Evolutionary conservation across 495 filamentous ascomycete genomes (phyloP).

Genomic region (Daldinia childiae): DNA sequence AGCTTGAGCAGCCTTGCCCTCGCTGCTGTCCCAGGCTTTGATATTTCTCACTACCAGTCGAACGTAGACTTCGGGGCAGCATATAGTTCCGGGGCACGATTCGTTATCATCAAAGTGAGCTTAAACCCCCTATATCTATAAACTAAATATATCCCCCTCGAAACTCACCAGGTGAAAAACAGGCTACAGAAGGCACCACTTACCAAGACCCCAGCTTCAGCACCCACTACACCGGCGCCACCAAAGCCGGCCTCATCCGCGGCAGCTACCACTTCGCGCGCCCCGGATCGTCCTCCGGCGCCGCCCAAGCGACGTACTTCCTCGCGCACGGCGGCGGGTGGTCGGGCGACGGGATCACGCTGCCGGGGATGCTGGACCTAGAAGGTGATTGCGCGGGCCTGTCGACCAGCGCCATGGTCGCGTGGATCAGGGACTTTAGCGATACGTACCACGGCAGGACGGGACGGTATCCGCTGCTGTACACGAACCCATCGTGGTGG

Average conservation of each 20-base stretch:
- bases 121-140: neutral
- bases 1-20: constrained; percentile 46
- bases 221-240: constrained; percentile 64
- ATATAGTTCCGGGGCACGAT: constrained; percentile 67
- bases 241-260: constrained; percentile 64
- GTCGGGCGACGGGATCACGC: constrained; percentile 67
- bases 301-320: constrained; percentile 68
- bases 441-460: constrained; percentile 63
- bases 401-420: constrained; percentile 61
- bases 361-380: constrained; percentile 74
- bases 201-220: constrained; percentile 64
- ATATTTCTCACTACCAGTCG: constrained; percentile 69
- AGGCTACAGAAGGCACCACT: constrained; percentile 69
- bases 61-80: constrained; percentile 66
- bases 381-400: constrained; percentile 68
- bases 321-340: constrained; percentile 69
- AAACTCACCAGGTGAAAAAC: constrained; percentile 4
- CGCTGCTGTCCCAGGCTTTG: constrained; percentile 68
- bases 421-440: constrained; percentile 69
- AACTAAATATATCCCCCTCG: neutral
- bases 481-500: constrained; percentile 72
- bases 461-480: constrained; percentile 67
- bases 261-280: constrained; percentile 74
- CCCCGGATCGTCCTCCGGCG: constrained; percentile 59
- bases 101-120: constrained; percentile 74